Conservation (phyloP, 805 yeast genomes). For the Yarrowia sp. region DNA sequence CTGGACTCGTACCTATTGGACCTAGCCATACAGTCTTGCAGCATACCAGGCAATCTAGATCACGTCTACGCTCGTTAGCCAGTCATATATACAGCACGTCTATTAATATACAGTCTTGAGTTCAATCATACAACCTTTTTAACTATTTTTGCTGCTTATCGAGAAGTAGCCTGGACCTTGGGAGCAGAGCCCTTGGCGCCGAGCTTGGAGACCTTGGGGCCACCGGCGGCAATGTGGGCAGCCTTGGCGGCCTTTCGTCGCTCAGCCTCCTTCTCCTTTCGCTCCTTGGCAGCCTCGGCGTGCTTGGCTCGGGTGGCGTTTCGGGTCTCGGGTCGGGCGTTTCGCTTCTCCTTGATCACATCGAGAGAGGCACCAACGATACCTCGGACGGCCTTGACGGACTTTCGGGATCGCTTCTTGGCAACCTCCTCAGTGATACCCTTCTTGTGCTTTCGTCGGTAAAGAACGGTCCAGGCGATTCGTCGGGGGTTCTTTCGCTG, state of each 20-base stretch:
- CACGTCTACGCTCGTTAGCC: too few species aligned
- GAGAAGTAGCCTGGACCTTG: constrained; percentile 94
- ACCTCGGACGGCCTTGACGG: constrained; percentile 98
- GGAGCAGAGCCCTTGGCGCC: constrained; percentile 98
- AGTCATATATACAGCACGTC: too few species aligned
- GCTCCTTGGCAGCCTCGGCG: constrained; percentile 51
- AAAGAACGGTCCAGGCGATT: constrained; percentile 98
- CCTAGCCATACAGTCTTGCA: too few species aligned
- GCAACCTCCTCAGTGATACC: constrained; percentile 98
- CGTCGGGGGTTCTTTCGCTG: constrained; percentile 99
- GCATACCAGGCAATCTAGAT: too few species aligned
- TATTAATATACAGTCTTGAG: neutral
- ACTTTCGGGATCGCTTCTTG: constrained; percentile 95
- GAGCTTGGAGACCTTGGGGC: constrained; percentile 75
- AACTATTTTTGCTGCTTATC: constrained; percentile 51
- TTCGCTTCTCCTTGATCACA: constrained; percentile 96
- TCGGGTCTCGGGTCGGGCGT: constrained; percentile 94
- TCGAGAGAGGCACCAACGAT: constrained; percentile 99
- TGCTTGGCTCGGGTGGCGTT: constrained; percentile 95
- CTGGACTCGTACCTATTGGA: too few species aligned
- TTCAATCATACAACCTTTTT: constrained; percentile 22
- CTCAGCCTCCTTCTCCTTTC: constrained; percentile 82
- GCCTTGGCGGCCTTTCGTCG: constrained; percentile 94
- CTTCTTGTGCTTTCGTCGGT: constrained; percentile 99
- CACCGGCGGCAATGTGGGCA: constrained; percentile 48